Conservation (phyloP, 495 filamentous ascomycete species). For the Neurospora tetrasperma region DNA sequence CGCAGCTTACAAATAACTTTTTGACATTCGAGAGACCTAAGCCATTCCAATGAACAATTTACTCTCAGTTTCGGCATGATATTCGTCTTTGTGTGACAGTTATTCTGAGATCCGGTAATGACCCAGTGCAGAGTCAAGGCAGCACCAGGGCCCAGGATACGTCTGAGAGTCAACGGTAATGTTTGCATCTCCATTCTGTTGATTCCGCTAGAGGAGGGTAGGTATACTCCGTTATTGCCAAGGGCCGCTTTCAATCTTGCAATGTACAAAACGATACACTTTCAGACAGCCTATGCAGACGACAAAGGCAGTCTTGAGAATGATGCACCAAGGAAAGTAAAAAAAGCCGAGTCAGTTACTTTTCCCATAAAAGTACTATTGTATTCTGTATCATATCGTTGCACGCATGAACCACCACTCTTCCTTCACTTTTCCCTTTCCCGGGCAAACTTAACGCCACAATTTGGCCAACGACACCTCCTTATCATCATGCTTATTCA, state of each 20-base stretch:
- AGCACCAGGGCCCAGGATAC: neutral
- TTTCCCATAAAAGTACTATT: neutral
- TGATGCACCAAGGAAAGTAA: neutral
- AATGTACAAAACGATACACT: neutral
- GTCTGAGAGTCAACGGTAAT: neutral
- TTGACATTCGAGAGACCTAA: neutral
- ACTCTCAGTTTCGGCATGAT: neutral
- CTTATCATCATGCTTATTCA: slow-evolving; percentile 99
- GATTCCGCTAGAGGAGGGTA: neutral
- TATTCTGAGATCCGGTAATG: neutral
- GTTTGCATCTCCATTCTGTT: neutral
- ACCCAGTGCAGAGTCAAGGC: neutral
- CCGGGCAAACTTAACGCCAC: slow-evolving; percentile 19
- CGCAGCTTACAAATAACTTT: neutral
- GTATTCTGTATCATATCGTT: neutral
- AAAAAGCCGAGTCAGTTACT: neutral
- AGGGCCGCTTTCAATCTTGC: neutral
- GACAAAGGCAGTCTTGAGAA: neutral
- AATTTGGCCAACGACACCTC: slow-evolving; percentile 46
- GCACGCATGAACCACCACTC: neutral
- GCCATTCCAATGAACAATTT: neutral
- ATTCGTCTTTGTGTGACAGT: neutral
- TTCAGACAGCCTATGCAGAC: neutral
- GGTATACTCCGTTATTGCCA: neutral
- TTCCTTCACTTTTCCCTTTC: neutral